Evolutionary conservation across 176 grass and related monocot species (phyloP), one percentile per base, ranked within the genome.

Genomic region (Pharus latifolius): DNA sequence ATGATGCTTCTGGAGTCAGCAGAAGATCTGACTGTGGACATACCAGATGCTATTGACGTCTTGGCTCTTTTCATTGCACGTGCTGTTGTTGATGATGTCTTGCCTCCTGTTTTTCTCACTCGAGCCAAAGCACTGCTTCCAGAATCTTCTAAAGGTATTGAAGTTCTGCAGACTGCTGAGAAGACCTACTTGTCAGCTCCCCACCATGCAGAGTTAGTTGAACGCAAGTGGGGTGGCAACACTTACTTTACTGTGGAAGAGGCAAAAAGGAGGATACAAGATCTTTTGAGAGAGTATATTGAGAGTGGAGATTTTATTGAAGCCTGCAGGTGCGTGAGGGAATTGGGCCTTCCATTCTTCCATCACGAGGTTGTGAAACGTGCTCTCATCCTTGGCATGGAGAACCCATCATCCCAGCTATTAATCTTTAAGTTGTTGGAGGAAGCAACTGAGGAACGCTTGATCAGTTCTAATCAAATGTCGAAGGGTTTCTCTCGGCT

Each of bases 341-440:
- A 96, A 72, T 48, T 96, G 17, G 82, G 69, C 63, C 78, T 96
- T 53, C 87, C 91, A 14, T 96, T 96, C 52, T 96, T 84, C 55
- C 83, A 91, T 67, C 91, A 96, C 49, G 91, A 96, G 81, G 91
- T 96, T 80, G 91, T 96, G 74, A 96, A 96, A 53, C 80, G 80
- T 68, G 80, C 91, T 67, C 55, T 96, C 47, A 88, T 77, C 41
- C 30, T 96, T 47, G 69, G 62, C 3, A 81, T 96, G n/a, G 91
- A 96, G 64, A 96, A 80, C 35, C 49, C 49, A 0, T 71, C 75
- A 18, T 79, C 87, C 0, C 77, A 91, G 33, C 63, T 62, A 49
- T 53, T 76, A 55, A 85, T 96, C 27, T 51, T 96, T 10, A 88
- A 91, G 64, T 33, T 96, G 64, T 61, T 96, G 31, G 84, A 85